These are phyloP conservation scores for Bacterosira constricta DNA, from an alignment of 108 stramenopile species.

Conservation along the genomic window DNA sequence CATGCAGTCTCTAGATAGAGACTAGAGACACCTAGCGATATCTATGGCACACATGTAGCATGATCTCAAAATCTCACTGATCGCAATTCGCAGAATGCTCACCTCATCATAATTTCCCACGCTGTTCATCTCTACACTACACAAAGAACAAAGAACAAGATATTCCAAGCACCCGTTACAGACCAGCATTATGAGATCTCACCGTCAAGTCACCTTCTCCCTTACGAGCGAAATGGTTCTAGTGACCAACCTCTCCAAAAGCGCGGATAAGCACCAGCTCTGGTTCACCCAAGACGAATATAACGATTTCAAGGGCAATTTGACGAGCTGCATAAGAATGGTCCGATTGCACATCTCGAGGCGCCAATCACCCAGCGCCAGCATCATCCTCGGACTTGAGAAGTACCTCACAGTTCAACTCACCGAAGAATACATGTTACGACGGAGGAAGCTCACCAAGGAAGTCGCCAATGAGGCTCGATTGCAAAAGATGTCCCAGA, in stretches of 20 bases:
- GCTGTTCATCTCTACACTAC: too few relatives aligned
- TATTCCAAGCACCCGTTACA: too few relatives aligned
- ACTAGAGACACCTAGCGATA: too few relatives aligned
- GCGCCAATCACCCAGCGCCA: neutral
- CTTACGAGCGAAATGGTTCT: conserved; percentile 3
- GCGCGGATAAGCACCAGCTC: neutral
- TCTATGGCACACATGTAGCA: too few relatives aligned
- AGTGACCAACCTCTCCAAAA: conserved; percentile 1
- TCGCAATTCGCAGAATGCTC: too few relatives aligned
- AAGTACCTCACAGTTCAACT: conserved; percentile 11
- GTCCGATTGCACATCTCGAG: neutral
- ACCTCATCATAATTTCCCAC: too few relatives aligned
- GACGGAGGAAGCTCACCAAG: neutral
- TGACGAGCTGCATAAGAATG: neutral
- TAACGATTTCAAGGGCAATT: neutral
- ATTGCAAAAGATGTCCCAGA: neutral
- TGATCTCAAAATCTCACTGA: too few relatives aligned
- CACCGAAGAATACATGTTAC: conserved; percentile 1
- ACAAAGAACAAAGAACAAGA: too few relatives aligned
- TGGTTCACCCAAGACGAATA: conserved; percentile 13
- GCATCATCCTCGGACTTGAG: conserved; percentile 7
- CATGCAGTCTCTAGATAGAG: too few relatives aligned
- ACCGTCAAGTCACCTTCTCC: neutral
- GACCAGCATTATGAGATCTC: neutral
- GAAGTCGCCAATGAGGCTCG: conserved; percentile 3